A percentile compares a stretch with the other conserved stretches of the same genome.
These are phyloP conservation scores for Aspergillus ostianus DNA, from an alignment of 495 filamentous ascomycete genomes.

Conservation along the genomic window DNA sequence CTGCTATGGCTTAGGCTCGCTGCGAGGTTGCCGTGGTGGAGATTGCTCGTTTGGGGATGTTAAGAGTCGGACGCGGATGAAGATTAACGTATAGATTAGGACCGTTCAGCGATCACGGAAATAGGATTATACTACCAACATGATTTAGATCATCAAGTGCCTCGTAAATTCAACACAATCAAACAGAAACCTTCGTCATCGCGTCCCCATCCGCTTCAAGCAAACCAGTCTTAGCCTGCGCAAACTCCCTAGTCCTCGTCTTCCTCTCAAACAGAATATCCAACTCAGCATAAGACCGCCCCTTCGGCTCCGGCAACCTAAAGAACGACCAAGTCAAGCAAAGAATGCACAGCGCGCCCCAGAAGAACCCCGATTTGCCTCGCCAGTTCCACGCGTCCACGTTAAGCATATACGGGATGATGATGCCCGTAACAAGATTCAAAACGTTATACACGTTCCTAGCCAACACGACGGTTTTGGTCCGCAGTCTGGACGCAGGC, in stretches of 20 bases:
- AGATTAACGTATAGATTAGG: background rate
- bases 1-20: background rate
- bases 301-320: constrained; percentile 61
- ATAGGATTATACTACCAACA: background rate
- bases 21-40: too few relatives aligned
- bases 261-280: constrained; percentile 40
- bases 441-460: constrained; percentile 61
- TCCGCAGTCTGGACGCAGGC: constrained; percentile 58
- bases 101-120: background rate
- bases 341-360: constrained; percentile 58
- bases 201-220: background rate
- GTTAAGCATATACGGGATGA: constrained; percentile 64
- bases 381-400: constrained; percentile 61
- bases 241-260: constrained; percentile 56
- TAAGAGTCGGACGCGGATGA: too few relatives aligned
- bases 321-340: constrained; percentile 63
- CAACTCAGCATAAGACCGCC: constrained; percentile 58
- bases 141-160: background rate
- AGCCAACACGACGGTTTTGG: constrained; percentile 59
- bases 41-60: too few relatives aligned
- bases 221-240: background rate
- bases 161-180: background rate
- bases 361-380: constrained; percentile 64
- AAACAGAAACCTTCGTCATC: background rate
- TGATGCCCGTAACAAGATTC: constrained; percentile 58